Evolutionary conservation across 192 early-diverging fungal species (phyloP).

Genomic region (Umbelopsis ramanniana): DNA sequence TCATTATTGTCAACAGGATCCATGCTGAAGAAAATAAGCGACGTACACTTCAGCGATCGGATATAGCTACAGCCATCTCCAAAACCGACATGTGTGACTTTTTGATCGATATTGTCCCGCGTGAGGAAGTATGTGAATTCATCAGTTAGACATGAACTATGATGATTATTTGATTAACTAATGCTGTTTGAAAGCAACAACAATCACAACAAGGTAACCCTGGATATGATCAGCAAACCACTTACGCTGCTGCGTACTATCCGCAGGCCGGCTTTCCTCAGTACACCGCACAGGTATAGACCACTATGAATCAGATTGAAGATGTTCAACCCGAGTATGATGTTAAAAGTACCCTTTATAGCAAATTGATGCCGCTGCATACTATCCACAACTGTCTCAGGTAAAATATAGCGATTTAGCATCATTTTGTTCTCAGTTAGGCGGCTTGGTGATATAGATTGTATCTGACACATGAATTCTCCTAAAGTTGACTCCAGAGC

Average conservation of each 20-base stretch:
- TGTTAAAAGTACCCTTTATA: not conserved
- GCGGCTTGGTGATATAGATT: not conserved
- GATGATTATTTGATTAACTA: not conserved
- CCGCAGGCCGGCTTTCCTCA: conserved; percentile 22
- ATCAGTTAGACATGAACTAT: not conserved
- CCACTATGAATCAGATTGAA: not conserved
- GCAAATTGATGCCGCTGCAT: conserved; percentile 38
- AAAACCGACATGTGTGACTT: conserved; percentile 97
- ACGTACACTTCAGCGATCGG: conserved; percentile 90
- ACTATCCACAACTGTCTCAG: conserved; percentile 41
- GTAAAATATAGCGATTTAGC: conserved; percentile 8
- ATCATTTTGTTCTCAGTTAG: not conserved
- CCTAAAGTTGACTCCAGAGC: conserved; percentile 40
- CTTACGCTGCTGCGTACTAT: conserved; percentile 34
- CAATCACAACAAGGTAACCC: conserved; percentile 21
- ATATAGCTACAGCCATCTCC: conserved; percentile 86
- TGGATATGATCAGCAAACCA: conserved; percentile 37
- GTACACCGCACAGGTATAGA: conserved; percentile 24
- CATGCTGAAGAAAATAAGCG: conserved; percentile 97
- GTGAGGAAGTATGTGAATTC: conserved; percentile 65
- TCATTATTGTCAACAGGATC: conserved; percentile 54
- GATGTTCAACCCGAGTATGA: not conserved
- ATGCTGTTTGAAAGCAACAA: not conserved
- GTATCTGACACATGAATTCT: no score
- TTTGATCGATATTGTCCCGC: conserved; percentile 95